phyloP scores from a whole-genome alignment of 2,329 filamentous ascomycete species.

The Penicillium sp. region DNA sequence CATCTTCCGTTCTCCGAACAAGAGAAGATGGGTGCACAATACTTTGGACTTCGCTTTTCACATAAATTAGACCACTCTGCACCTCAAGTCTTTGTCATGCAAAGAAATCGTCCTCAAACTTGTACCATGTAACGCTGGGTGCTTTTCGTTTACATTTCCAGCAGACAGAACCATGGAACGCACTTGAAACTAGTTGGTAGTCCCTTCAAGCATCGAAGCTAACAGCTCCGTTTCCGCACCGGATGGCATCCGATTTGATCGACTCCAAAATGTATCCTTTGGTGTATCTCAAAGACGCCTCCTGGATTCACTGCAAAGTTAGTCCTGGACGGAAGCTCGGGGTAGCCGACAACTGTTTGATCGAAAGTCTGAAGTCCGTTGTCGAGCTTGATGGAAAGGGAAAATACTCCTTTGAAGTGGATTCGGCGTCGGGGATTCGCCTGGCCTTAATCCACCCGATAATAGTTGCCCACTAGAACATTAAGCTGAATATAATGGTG shows the following conservation, averaged over 20 bases:
- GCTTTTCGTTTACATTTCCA: not conserved
- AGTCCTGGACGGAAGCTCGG: not conserved
- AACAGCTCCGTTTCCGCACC: slow-evolving; percentile 57
- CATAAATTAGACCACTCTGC: not conserved
- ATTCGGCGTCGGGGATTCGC: not conserved
- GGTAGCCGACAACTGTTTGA: not conserved
- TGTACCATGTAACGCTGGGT: slow-evolving; percentile 27
- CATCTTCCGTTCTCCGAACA: not conserved
- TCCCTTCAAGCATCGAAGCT: not conserved
- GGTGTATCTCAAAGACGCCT: slow-evolving; percentile 67
- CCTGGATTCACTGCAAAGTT: slow-evolving; percentile 23
- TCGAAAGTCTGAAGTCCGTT: not conserved
- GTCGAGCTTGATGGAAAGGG: not conserved
- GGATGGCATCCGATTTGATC: slow-evolving; percentile 82
- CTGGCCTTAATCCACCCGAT: not conserved
- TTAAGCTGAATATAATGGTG: not conserved
- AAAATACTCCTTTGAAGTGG: not conserved
- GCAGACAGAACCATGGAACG: slow-evolving; percentile 1
- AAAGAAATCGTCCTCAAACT: not conserved
- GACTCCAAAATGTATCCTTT: slow-evolving; percentile 71
- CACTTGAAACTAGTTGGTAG: not conserved
- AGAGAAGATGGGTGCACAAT: not conserved
- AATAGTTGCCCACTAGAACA: not conserved
- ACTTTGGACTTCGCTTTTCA: not conserved
- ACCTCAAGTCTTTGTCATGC: not conserved